A percentile compares a stretch with the other conserved stretches of the same genome.
Evolutionary conservation across 495 filamentous ascomycete species (phyloP).

Genomic region (Aspergillus leporis): DNA sequence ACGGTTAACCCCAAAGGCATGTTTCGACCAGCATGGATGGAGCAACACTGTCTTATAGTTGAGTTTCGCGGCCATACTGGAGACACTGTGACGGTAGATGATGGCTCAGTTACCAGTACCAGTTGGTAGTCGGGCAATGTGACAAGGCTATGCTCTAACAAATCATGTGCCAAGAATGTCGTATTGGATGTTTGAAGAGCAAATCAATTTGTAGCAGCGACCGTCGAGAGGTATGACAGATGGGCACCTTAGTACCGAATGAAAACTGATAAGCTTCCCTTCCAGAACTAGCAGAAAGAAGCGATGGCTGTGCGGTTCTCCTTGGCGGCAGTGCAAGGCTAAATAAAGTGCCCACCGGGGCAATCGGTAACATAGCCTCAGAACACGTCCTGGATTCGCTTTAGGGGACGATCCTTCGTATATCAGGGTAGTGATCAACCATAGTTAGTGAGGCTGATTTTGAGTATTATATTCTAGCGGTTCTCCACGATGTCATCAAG

Average conservation of each 20-base stretch:
- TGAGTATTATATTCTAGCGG: neutral
- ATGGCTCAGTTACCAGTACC: neutral
- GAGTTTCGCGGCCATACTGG: too few species aligned
- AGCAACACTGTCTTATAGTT: neutral
- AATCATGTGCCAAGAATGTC: neutral
- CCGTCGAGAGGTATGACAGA: neutral
- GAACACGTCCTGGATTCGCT: neutral
- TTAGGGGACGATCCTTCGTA: neutral
- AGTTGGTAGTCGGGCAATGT: neutral
- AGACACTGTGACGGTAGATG: neutral
- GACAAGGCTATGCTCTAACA: too few species aligned
- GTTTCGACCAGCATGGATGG: too few species aligned
- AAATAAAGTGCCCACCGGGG: neutral
- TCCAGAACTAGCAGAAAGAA: neutral
- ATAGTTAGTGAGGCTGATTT: neutral
- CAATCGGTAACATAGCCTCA: constrained; percentile 9
- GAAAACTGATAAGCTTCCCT: neutral
- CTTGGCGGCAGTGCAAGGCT: constrained; percentile 4
- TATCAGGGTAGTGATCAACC: neutral
- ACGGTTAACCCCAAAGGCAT: neutral
- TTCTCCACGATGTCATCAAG: neutral
- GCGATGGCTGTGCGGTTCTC: neutral
- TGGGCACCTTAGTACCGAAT: too few species aligned
- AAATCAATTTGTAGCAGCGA: too few species aligned
- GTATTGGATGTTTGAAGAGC: neutral